Conservation (phyloP, 257 asterid genomes). For the Jacaranda mimosifolia region DNA sequence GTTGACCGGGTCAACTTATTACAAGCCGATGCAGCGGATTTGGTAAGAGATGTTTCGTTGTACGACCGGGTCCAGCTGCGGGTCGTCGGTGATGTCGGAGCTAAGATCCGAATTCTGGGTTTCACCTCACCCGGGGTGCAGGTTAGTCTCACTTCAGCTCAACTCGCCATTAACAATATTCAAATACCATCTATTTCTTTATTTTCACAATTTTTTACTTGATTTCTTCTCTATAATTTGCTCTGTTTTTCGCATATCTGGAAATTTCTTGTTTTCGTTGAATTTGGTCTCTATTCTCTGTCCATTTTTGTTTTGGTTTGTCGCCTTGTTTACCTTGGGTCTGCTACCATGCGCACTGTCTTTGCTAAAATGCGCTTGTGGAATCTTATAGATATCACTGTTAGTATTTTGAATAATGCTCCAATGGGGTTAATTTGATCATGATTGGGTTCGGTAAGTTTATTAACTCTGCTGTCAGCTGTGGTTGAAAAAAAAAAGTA, state of each 20-base stretch:
- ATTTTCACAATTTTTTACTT: background rate
- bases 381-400: background rate
- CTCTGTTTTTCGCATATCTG: background rate
- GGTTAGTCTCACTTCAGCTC: conserved; percentile 49
- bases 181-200: no score
- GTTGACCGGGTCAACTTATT: conserved; percentile 75
- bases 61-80: conserved; percentile 80
- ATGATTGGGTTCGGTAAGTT: conserved; percentile 8
- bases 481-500: background rate
- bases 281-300: conserved; percentile 7
- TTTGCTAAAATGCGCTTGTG: conserved; percentile 16
- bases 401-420: background rate
- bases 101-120: conserved; percentile 79
- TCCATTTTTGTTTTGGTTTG: conserved; percentile 23
- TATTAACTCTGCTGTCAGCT: background rate
- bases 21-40: conserved; percentile 70
- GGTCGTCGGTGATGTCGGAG: conserved; percentile 81
- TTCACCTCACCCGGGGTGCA: conserved; percentile 79
- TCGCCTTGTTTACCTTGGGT: background rate
- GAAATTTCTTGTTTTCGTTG: background rate
- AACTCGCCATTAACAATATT: no score
- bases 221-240: background rate
- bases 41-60: conserved; percentile 65
- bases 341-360: conserved; percentile 10
- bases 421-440: background rate